phyloP scores from a whole-genome alignment of 331 rosid genomes.

The Erythrophleum ivorense region DNA sequence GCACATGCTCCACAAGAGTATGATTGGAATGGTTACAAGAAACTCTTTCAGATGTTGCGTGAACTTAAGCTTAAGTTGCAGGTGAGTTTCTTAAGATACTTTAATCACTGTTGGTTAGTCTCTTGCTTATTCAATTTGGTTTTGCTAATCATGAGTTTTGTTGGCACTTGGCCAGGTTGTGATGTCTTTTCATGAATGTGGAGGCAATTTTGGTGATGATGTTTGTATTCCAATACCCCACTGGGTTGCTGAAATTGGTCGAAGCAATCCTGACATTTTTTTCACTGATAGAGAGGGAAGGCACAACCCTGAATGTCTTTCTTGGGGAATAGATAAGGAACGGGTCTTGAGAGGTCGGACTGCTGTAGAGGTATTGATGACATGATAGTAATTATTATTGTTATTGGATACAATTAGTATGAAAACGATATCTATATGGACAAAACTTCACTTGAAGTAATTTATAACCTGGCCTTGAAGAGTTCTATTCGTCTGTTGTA shows the following conservation, averaged over 20 bases:
- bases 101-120: conserved; percentile 8
- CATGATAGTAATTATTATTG: conserved; percentile 18
- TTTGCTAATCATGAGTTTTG: conserved; percentile 25
- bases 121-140: conserved; percentile 36
- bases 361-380: conserved; percentile 82
- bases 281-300: conserved; percentile 97
- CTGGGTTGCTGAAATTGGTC: conserved; percentile 98
- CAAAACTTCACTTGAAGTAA: conserved; percentile 25
- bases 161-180: conserved; percentile 64
- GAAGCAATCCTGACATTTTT: conserved; percentile 91
- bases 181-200: conserved; percentile 98
- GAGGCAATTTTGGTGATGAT: conserved; percentile 97
- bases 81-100: conserved; percentile 54
- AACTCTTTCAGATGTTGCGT: conserved; percentile 88
- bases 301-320: conserved; percentile 94
- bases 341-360: conserved; percentile 95
- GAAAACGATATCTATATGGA: conserved; percentile 13
- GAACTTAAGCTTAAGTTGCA: conserved; percentile 89
- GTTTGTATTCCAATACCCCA: conserved; percentile 96
- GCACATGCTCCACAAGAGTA: conserved; percentile 95
- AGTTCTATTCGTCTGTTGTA: conserved; percentile 9
- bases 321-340: conserved; percentile 97
- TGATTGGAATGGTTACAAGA: conserved; percentile 95
- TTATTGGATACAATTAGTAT: conserved; percentile 3
- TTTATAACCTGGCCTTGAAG: conserved; percentile 15